These are phyloP conservation scores for Dorcoceras hygrometricum DNA, from an alignment of 257 asterid genomes.

Conservation along the genomic window DNA sequence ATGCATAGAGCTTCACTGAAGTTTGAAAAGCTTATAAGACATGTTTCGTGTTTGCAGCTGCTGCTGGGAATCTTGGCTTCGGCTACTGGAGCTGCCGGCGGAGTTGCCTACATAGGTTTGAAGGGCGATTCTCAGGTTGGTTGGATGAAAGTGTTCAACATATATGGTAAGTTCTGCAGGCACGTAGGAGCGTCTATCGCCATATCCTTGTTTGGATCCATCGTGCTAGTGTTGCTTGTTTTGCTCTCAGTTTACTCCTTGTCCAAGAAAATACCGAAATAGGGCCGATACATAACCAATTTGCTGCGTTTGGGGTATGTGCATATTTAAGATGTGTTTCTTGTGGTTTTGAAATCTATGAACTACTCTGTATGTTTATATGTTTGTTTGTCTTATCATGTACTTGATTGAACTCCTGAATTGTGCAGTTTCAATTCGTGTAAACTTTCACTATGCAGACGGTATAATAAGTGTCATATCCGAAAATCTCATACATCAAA, in stretches of 20 bases:
- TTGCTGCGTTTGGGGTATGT: slow-evolving; percentile 23
- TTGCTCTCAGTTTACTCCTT: slow-evolving; percentile 48
- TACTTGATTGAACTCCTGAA: not conserved
- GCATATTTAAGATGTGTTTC: not conserved
- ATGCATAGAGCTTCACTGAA: not conserved
- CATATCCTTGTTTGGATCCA: slow-evolving; percentile 50
- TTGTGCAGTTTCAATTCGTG: no score
- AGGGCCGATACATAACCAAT: slow-evolving; percentile 19
- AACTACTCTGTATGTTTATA: not conserved
- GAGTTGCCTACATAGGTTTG: slow-evolving; percentile 63
- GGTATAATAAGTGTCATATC: no score
- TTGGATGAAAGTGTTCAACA: slow-evolving; percentile 54
- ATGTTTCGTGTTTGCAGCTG: slow-evolving; percentile 45
- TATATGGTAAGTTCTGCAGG: slow-evolving; percentile 53
- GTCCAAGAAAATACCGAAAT: slow-evolving; percentile 66
- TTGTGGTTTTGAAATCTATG: slow-evolving; percentile 26
- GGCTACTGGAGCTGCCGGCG: slow-evolving; percentile 81
- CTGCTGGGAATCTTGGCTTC: slow-evolving; percentile 70
- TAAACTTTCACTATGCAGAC: no score
- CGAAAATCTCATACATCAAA: no score
- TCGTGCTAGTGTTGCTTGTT: slow-evolving; percentile 50
- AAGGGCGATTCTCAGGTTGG: slow-evolving; percentile 57
- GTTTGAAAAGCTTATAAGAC: not conserved
- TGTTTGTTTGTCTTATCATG: not conserved
- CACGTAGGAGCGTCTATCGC: slow-evolving; percentile 59